Percentiles rank a stretch among this genome's conserved stretches.
phyloP scores from a whole-genome alignment of 2,329 filamentous ascomycete genomes.

The Ambrosiella beaveri region DNA sequence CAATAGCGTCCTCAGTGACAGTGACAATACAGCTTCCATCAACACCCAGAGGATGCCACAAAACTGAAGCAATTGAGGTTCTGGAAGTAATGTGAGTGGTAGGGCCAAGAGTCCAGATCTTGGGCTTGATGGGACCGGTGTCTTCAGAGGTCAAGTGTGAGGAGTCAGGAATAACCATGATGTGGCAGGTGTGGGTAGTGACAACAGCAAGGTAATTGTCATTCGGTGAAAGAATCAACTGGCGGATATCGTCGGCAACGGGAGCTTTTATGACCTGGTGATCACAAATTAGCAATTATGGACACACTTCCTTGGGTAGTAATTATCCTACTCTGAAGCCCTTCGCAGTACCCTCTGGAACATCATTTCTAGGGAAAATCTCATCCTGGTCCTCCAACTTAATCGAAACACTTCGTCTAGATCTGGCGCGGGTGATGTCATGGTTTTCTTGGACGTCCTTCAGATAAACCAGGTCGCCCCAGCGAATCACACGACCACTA shows the following conservation, averaged over 20 bases:
- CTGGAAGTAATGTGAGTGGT: conserved; percentile 82
- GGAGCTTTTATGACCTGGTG: conserved; percentile 56
- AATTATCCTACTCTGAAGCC: conserved; percentile 18
- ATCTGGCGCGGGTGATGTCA: conserved; percentile 12
- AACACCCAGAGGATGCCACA: conserved; percentile 88
- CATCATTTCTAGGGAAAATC: conserved; percentile 5
- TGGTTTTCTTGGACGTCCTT: conserved; percentile 37
- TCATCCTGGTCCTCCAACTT: conserved; percentile 28
- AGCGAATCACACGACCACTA: conserved; percentile 76
- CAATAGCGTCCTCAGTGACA: conserved; percentile 70
- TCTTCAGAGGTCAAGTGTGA: conserved; percentile 58
- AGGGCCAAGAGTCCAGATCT: conserved; percentile 80
- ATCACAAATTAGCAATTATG: conserved; percentile 9
- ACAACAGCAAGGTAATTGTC: conserved; percentile 69
- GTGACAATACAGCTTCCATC: conserved; percentile 71
- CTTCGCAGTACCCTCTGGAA: conserved; percentile 16
- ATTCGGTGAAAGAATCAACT: conserved; percentile 70
- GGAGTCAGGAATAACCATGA: conserved; percentile 68
- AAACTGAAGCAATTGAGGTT: conserved; percentile 57
- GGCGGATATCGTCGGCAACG: conserved; percentile 65
- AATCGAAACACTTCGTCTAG: conserved; percentile 17
- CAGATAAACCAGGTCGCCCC: conserved; percentile 67
- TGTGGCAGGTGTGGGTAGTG: conserved; percentile 74
- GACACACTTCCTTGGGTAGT: not conserved
- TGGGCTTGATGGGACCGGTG: conserved; percentile 53